Base-by-base conservation (phyloP, 2,329 filamentous ascomycete species). In the Mycosphaerella sp. region DNA sequence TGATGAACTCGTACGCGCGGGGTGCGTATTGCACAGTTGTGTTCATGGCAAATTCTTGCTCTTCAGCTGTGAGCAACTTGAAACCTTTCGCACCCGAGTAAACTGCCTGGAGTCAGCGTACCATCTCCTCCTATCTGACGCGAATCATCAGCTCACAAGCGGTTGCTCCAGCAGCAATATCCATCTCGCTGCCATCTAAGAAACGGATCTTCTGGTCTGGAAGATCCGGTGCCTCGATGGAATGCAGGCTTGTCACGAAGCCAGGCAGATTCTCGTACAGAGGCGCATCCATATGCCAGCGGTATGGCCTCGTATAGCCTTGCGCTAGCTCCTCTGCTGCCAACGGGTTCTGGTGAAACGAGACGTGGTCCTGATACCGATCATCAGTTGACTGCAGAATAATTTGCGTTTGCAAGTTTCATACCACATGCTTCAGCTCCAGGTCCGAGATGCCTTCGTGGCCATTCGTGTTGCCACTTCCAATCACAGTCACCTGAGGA, bases 261-360 rank as follows among this genome's bases (percentile, higher is more conserved):
- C 64, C 63, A 8, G 64, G 64, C 14, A 65, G 42, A n/a, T 30
- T 57, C 16, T 65, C 62, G 46, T 66, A 65, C 21, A 62, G 32
- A 4, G 62, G 62, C n/a, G 59, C 55, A 50, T 66, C 62, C 59
- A 63, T 62, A 49, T 66, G 63, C 64, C 63, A 66, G 16, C 63
- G 45, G 50, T 65, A 66, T 2, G 59, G 59, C 13, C 62, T 53
- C 4, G 64, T 66, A 21, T 58, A 53, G 8, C 62, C 60, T 10
- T 39, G 34, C 1, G 39, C 44, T 3, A 53, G 44, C n/a, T 49
- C 21, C 14, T 62, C 54, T 25, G 25, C 14, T 14, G 52, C 54
- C 8, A 61, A 44, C 14, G 58, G 59, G 17, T 13, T 56, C 36
- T 58, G 63, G 62, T 51, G 74, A 70, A 47, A 76, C 10, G 30